phyloP scores from a whole-genome alignment of 768 basidiomycete genomes.

The Albatrellus ellisii region DNA sequence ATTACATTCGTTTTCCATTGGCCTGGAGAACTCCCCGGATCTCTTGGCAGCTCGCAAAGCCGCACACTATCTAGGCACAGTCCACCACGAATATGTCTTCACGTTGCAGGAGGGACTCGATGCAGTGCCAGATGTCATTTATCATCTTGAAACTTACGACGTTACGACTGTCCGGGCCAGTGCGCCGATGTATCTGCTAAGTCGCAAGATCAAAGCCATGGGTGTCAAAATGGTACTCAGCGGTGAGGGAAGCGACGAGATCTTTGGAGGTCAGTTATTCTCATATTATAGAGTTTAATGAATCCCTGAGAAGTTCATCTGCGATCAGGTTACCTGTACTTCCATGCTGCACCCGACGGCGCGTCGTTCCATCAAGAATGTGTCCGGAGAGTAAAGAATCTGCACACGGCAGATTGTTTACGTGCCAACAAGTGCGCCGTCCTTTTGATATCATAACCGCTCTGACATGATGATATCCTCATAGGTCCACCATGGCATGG shows the following conservation, averaged over 20 bases:
- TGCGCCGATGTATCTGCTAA: conserved; percentile 97
- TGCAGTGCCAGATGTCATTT: conserved; percentile 93
- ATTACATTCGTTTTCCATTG: conserved; percentile 95
- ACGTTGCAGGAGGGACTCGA: conserved; percentile 97
- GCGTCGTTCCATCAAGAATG: conserved; percentile 90
- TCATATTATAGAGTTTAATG: neutral
- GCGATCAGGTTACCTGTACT: conserved; percentile 83
- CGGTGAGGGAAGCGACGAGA: conserved; percentile 96
- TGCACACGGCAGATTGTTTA: conserved; percentile 94
- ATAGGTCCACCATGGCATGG: conserved; percentile 98
- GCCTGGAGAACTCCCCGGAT: conserved; percentile 90
- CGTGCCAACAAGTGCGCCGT: conserved; percentile 88
- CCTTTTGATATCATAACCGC: neutral
- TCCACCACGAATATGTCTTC: conserved; percentile 96
- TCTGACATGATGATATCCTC: conserved; percentile 5
- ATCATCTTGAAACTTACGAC: conserved; percentile 97
- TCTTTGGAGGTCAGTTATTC: conserved; percentile 65
- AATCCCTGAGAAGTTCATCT: no score
- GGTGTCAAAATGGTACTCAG: conserved; percentile 99
- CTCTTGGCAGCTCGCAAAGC: conserved; percentile 88
- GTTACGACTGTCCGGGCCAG: conserved; percentile 97
- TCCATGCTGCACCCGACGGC: conserved; percentile 91
- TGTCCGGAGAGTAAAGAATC: conserved; percentile 89
- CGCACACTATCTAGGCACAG: conserved; percentile 85
- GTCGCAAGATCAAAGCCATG: conserved; percentile 98